Percentiles rank a stretch among this genome's conserved stretches.
phyloP scores from a whole-genome alignment of 768 basidiomycete genomes.

The Hortiboletus campestris region DNA sequence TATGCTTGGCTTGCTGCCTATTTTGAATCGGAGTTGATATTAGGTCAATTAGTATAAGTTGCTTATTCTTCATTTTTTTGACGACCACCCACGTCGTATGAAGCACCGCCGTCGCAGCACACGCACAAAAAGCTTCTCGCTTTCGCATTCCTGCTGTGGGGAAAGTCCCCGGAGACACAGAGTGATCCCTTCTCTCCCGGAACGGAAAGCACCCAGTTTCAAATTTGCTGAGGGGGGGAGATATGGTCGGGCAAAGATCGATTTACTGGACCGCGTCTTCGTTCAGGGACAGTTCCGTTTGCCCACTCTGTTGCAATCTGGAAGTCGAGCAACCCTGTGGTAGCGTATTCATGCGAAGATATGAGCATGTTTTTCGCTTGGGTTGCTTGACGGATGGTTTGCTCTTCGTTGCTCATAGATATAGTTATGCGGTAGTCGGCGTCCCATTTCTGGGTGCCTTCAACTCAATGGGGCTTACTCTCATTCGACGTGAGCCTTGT shows the following conservation, averaged over 20 bases:
- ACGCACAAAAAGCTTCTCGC: constrained; percentile 58
- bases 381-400: constrained; percentile 36
- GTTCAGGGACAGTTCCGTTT: constrained; percentile 37
- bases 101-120: constrained; percentile 88
- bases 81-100: constrained; percentile 47
- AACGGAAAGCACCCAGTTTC: constrained; percentile 72
- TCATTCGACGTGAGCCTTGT: constrained; percentile 52
- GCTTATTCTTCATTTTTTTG: constrained; percentile 27
- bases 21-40: constrained; percentile 25
- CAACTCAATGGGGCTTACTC: constrained; percentile 95
- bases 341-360: constrained; percentile 66
- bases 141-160: constrained; percentile 68
- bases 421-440: constrained; percentile 84
- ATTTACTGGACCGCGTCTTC: constrained; percentile 32
- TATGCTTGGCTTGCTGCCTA: neutral
- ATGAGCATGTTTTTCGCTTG: constrained; percentile 62
- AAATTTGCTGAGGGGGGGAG: constrained; percentile 64
- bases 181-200: constrained; percentile 51
- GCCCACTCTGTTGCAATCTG: constrained; percentile 57
- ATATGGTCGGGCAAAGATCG: constrained; percentile 48
- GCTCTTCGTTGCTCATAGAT: constrained; percentile 76
- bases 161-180: constrained; percentile 94
- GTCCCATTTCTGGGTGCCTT: constrained; percentile 37
- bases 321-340: constrained; percentile 34
- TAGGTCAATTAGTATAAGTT: neutral